phyloP scores from a whole-genome alignment of 192 early-diverging fungal genomes.

The Coemansia sp. region DNA sequence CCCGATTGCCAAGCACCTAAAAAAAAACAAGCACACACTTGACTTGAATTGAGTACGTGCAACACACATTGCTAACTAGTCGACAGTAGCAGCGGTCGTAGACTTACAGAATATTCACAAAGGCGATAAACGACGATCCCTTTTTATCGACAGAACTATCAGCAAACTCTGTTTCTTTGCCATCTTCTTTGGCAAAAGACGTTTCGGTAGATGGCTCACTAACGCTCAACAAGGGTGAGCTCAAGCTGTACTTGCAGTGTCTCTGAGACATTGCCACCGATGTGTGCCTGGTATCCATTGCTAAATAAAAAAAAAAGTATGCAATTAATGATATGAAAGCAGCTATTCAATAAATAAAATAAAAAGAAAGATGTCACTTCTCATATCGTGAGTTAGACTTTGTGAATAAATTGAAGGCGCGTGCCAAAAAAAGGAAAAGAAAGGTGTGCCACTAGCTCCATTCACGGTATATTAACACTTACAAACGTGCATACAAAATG shows the following conservation, averaged over 20 bases:
- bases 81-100: background rate
- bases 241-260: background rate
- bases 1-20: slow-evolving; percentile 44
- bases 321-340: background rate
- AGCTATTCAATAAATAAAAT: background rate
- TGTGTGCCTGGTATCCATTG: background rate
- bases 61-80: background rate
- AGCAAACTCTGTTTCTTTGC: background rate
- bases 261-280: background rate
- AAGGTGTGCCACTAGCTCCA: background rate
- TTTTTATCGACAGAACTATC: slow-evolving; percentile 2
- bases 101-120: slow-evolving; percentile 44
- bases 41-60: background rate
- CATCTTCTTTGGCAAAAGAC: background rate
- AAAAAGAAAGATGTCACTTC: background rate
- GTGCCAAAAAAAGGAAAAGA: background rate
- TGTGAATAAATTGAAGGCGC: background rate
- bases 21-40: background rate
- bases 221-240: background rate
- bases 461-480: background rate
- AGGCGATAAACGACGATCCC: slow-evolving; percentile 38
- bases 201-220: background rate
- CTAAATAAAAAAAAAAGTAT: too few relatives aligned
- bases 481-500: background rate
- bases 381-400: background rate